Evolutionary conservation across 148 eudicot genomes (phyloP).

Genomic region (Vaccinium myrtillus): DNA sequence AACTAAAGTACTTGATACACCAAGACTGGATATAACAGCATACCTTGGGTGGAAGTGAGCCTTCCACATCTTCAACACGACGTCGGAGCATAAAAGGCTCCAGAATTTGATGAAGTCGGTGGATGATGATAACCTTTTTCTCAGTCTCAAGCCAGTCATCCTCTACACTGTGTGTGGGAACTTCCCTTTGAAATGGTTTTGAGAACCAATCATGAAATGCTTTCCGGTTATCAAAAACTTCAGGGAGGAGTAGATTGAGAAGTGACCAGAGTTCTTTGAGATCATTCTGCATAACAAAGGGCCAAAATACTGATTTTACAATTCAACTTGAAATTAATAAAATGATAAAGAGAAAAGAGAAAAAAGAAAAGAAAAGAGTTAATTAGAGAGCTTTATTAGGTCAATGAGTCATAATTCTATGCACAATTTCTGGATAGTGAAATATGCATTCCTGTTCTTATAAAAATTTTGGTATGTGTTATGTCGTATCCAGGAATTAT

Average conservation of each 20-base stretch:
- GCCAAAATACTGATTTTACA: background rate
- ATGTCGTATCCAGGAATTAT: background rate
- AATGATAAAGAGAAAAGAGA: background rate
- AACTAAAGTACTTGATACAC: background rate
- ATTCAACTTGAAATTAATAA: background rate
- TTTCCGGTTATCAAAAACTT: conserved; percentile 97
- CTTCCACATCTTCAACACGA: conserved; percentile 99
- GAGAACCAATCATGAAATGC: conserved; percentile 99
- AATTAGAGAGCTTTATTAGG: background rate
- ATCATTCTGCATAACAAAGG: conserved; percentile 65
- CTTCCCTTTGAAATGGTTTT: conserved; percentile 93
- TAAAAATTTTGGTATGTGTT: background rate
- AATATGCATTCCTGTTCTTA: conserved; percentile 5
- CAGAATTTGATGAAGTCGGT: conserved; percentile 93
- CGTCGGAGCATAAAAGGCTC: conserved; percentile 99
- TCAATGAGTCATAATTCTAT: background rate
- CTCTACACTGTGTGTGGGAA: conserved; percentile 65
- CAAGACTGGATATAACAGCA: conserved; percentile 4
- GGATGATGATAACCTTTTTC: conserved; percentile 94
- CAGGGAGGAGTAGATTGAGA: conserved; percentile 95
- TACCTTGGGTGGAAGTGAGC: conserved; percentile 99
- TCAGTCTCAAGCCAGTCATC: conserved; percentile 99
- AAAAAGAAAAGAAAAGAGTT: background rate
- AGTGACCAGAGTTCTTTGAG: conserved; percentile 98
- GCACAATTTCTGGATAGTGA: background rate